Evolutionary conservation across 768 basidiomycete species (phyloP), one percentile per base, ranked within the genome.

Genomic region (Mycena rebaudengoi): DNA sequence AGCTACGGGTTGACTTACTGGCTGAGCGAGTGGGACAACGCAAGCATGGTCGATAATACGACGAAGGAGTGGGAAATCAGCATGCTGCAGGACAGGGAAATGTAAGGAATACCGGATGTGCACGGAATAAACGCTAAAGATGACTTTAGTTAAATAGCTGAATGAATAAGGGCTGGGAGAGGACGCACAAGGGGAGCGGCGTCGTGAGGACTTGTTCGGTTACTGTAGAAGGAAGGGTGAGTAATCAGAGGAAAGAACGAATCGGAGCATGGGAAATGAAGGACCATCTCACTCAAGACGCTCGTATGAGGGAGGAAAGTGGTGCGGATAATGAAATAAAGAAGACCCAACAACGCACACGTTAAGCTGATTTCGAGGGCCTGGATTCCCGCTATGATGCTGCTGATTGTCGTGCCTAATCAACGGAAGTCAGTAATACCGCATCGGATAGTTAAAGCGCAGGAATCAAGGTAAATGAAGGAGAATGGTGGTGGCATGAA

Each of bases 151-250:
- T 40, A 30, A 50, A 28, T 29, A n/a, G 11, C 35, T 37, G 35
- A 10, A 37, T n/a, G n/a, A n/a, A n/a, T n/a, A n/a, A n/a, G n/a
- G n/a, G 35, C 10, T 37, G 21, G 35, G 37, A 16, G 23, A 18
- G n/a, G 7, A 80, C 88, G 70, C 64, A 89, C 88, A 88, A 88
- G 30, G 88, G 88, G 29, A 90, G 68, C 3, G 88, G 88, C 0
- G 87, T 90, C 1, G 88, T 88, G 44, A 91, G 65, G 53, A 88
- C 87, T 23, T 79, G 77, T 72, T 90, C 89, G 55, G 89, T 71
- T 11, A 80, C 86, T 88, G 66, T 5, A 8, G 11, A 65, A 30
- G 5, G 26, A 55, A 6, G 12, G 32, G 7, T 62, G 28, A 58
- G n/a, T n/a, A 54, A 16, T 11, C 29, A 16, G 11, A 28, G 62